Evolutionary conservation across 192 early-diverging fungal species (phyloP), one percentile per base, ranked within the genome.

Genomic region (Thoreauomyces humboldtii): DNA sequence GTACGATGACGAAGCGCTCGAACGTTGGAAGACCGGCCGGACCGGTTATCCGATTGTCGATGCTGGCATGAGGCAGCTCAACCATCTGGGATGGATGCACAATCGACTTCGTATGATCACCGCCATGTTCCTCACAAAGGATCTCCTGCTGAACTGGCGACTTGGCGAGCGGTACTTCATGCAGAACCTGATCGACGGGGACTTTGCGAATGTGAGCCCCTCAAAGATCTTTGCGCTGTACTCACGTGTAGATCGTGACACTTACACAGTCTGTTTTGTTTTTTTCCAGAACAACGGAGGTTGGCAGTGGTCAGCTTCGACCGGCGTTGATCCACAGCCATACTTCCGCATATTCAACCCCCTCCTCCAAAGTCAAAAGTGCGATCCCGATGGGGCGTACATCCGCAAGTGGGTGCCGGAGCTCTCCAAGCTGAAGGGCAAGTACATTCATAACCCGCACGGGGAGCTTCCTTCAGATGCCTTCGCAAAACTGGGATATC

Each of bases 271-370:
- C 38, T 41, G 38, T 41, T 41, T 41, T 2, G 44, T 22, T 46
- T 24, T 46, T 14, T 17, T 24, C 5, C 69, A 57, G n/a, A 89
- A 87, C 67, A 90, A 90, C 59, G 87, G 87, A 6, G 81, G 82
- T 24, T 89, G 86, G 85, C 85, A 86, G 58, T 87, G 82, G 84
- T 72, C 75, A 52, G 36, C 46, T 32, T 76, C 73, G 0, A 88
- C 86, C 17, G 87, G 89, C 7, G 82, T 81, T 25, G 89, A 88
- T 54, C 58, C 82, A 7, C 86, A 86, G 61, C 89, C 87, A 0
- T 90, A 88, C 61, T 87, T 82, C 65, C 75, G 86, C 2, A 79
- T 86, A 28, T 85, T 88, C 59, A 90, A 88, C 58, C 83, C 85
- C 9, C 52, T 72, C 28, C 32, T 70, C 1, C 85, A 86, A 35